Conservation (phyloP, 2,329 filamentous ascomycete species). For the Penicillium sclerotigenum region DNA sequence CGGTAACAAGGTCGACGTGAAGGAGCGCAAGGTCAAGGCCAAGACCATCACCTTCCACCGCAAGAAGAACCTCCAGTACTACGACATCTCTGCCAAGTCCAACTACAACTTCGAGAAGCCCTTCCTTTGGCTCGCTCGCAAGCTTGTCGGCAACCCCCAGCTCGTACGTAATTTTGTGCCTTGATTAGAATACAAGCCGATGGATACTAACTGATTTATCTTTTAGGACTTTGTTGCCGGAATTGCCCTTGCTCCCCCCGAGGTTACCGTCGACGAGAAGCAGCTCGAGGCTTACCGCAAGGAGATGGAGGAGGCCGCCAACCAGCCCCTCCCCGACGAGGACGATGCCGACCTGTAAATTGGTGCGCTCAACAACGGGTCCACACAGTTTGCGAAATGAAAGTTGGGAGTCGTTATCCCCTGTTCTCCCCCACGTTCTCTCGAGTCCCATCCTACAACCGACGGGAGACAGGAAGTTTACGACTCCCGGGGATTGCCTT, state of each 20-base stretch:
- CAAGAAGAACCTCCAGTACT: slow-evolving; percentile 99
- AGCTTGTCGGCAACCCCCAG: slow-evolving; percentile 90
- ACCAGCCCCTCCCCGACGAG: slow-evolving; percentile 89
- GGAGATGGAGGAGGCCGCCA: slow-evolving; percentile 80
- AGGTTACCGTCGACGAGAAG: slow-evolving; percentile 80
- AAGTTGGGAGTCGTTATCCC: slow-evolving; percentile 9
- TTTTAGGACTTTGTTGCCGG: slow-evolving; percentile 90
- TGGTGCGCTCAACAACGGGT: slow-evolving; percentile 13
- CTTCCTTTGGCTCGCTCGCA: slow-evolving; percentile 98
- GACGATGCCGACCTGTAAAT: slow-evolving; percentile 66
- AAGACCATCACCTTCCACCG: slow-evolving; percentile 99
- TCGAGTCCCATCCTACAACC: slow-evolving; percentile 1
- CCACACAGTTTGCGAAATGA: slow-evolving; percentile 14
- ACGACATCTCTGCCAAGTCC: slow-evolving; percentile 99
- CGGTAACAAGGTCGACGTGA: slow-evolving; percentile 99
- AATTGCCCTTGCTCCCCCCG: slow-evolving; percentile 88
- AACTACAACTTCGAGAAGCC: slow-evolving; percentile 99
- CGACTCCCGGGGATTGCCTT: slow-evolving; percentile 8
- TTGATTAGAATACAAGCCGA: slow-evolving; percentile 15
- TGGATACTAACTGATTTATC: slow-evolving; percentile 23
- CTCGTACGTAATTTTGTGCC: slow-evolving; percentile 58
- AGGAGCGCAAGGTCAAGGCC: slow-evolving; percentile 99
- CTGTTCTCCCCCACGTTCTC: slow-evolving; percentile 3
- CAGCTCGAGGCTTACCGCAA: slow-evolving; percentile 78
- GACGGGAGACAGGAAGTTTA: slow-evolving; percentile 3